A percentile compares a stretch with the other conserved stretches of the same genome.
phyloP scores from a whole-genome alignment of 2,329 filamentous ascomycete species.

The Trichoderma sp. region DNA sequence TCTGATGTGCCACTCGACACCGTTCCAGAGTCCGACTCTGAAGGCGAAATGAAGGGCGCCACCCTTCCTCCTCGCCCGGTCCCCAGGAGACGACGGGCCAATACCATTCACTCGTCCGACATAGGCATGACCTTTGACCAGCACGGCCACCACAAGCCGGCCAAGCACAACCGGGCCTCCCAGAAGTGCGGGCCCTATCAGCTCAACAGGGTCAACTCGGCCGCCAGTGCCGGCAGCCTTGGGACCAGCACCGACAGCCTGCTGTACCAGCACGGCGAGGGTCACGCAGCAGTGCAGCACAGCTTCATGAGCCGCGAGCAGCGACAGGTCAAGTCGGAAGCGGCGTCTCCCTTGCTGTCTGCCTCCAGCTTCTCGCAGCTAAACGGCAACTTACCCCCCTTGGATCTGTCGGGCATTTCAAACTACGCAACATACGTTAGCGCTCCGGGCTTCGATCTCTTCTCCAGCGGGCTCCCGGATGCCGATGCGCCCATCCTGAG shows the following conservation, averaged over 20 bases:
- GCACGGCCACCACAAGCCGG: constrained; percentile 64
- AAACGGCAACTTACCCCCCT: constrained; percentile 53
- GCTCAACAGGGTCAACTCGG: constrained; percentile 59
- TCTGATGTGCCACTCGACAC: constrained; percentile 62
- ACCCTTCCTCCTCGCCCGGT: constrained; percentile 45
- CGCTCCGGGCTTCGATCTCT: constrained; percentile 54
- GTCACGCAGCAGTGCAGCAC: constrained; percentile 38
- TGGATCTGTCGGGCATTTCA: constrained; percentile 58
- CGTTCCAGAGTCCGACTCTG: constrained; percentile 64
- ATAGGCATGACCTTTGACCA: constrained; percentile 61
- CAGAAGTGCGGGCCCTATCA: constrained; percentile 65
- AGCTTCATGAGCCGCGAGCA: constrained; percentile 47
- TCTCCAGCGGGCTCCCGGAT: constrained; percentile 46
- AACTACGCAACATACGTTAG: constrained; percentile 53
- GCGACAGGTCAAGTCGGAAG: constrained; percentile 62
- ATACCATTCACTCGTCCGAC: constrained; percentile 65
- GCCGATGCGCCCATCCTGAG: constrained; percentile 63
- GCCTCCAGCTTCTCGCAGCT: constrained; percentile 54
- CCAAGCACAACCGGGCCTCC: constrained; percentile 61
- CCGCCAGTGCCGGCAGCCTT: constrained; percentile 55
- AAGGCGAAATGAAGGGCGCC: constrained; percentile 44
- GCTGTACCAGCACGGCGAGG: constrained; percentile 43
- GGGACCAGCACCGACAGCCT: constrained; percentile 47
- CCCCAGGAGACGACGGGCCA: constrained; percentile 57
- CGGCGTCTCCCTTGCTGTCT: constrained; percentile 59